These are phyloP conservation scores for Lagenaria siceraria DNA, from an alignment of 306 rosid genomes.

Conservation along the genomic window DNA sequence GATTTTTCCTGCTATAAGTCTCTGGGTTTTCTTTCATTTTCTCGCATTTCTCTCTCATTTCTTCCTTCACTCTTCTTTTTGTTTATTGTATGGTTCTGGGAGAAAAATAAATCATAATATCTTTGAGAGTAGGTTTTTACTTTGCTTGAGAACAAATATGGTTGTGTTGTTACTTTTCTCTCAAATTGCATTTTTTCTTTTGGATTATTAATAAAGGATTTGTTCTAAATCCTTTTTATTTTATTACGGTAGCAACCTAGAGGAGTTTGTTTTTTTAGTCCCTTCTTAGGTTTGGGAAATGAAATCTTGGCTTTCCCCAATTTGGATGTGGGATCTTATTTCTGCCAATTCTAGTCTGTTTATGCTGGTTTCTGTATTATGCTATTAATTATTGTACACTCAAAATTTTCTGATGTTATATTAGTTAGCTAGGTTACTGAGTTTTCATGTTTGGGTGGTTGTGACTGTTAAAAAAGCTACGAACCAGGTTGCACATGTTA, in stretches of 20 bases:
- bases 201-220: background rate
- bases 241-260: background rate
- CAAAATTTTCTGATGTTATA: background rate
- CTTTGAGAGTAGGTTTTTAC: background rate
- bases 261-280: background rate
- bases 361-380: background rate
- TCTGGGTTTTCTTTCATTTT: background rate
- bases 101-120: background rate
- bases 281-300: background rate
- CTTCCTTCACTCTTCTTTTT: background rate
- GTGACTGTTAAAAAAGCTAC: constrained; percentile 35
- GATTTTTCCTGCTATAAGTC: background rate
- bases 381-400: background rate
- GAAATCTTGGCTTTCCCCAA: background rate
- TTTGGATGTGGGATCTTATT: background rate
- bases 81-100: background rate
- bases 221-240: background rate
- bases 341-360: background rate
- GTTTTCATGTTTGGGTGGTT: constrained; percentile 13
- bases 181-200: background rate
- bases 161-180: background rate
- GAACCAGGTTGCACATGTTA: constrained; percentile 68
- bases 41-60: background rate
- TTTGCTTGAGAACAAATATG: background rate
- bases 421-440: constrained; percentile 10